phyloP scores from a whole-genome alignment of 2,329 filamentous ascomycete species.

The Magnaporthiopsis incrustans region DNA sequence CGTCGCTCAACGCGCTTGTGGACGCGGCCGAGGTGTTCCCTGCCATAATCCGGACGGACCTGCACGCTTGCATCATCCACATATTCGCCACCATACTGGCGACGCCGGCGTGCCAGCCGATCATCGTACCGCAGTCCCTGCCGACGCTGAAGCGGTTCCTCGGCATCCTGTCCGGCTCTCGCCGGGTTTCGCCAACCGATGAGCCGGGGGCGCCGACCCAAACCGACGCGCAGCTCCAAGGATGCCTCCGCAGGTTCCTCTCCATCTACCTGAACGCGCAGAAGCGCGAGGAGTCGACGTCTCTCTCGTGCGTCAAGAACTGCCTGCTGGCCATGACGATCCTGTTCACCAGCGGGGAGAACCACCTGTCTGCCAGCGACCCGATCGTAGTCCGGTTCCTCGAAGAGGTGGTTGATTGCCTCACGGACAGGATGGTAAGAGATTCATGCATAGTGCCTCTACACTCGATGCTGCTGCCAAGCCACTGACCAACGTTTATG shows the following conservation, averaged over 20 bases:
- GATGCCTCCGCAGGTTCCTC: slow-evolving; percentile 74
- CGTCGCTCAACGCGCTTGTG: slow-evolving; percentile 79
- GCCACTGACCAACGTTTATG: not conserved
- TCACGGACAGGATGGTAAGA: slow-evolving; percentile 65
- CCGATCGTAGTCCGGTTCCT: slow-evolving; percentile 67
- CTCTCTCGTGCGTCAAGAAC: slow-evolving; percentile 87
- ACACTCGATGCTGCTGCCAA: not conserved
- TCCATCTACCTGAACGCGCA: slow-evolving; percentile 70
- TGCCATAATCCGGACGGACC: slow-evolving; percentile 88
- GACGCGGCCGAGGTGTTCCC: slow-evolving; percentile 95
- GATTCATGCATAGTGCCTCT: not conserved
- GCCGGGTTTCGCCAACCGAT: slow-evolving; percentile 15
- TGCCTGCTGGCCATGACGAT: slow-evolving; percentile 82
- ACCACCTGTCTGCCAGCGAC: slow-evolving; percentile 66
- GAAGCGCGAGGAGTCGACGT: slow-evolving; percentile 65
- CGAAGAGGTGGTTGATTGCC: slow-evolving; percentile 75
- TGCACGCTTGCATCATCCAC: slow-evolving; percentile 93
- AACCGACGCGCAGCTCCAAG: slow-evolving; percentile 65
- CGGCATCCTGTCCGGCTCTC: slow-evolving; percentile 55
- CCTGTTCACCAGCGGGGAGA: slow-evolving; percentile 72
- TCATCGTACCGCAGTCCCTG: slow-evolving; percentile 82
- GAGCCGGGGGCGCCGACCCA: slow-evolving; percentile 24
- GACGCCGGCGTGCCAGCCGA: slow-evolving; percentile 77
- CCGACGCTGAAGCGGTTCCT: slow-evolving; percentile 91
- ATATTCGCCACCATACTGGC: slow-evolving; percentile 91